phyloP scores from a whole-genome alignment of 495 filamentous ascomycete genomes.

The Penicillium cataractarum region DNA sequence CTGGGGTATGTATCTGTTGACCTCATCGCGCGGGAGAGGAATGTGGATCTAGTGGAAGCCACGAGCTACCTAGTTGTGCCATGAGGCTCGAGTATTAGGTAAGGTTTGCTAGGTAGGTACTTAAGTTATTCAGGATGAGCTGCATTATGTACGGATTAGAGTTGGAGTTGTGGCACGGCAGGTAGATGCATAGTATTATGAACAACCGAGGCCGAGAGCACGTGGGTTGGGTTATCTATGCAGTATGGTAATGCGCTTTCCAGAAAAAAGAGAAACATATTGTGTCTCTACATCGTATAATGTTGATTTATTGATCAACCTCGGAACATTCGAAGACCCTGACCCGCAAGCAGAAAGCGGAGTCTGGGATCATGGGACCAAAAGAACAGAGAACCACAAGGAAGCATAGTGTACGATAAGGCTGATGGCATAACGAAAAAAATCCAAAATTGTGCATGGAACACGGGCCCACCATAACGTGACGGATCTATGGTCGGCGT shows the following conservation, averaged over 20 bases:
- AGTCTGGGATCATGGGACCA: background rate
- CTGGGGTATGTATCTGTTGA: background rate
- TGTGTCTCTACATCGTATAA: background rate
- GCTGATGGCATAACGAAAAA: background rate
- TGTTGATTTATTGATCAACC: background rate
- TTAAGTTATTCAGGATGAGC: background rate
- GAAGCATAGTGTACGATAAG: background rate
- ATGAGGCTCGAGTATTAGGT: background rate
- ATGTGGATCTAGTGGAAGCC: background rate
- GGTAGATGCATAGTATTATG: background rate
- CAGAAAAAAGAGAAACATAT: background rate
- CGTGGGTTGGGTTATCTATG: background rate
- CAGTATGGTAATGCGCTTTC: background rate
- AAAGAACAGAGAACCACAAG: background rate
- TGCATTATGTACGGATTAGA: background rate
- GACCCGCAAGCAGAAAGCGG: background rate
- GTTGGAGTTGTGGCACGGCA: background rate
- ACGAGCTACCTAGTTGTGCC: background rate
- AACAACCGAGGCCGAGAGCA: background rate
- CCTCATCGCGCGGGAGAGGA: background rate
- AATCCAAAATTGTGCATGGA: background rate
- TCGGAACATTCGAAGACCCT: background rate
- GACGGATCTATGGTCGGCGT: background rate
- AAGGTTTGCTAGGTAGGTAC: background rate
- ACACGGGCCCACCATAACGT: background rate